Base-by-base conservation (phyloP, 345 rosid genomes). In the Moringa oleifera region DNA sequence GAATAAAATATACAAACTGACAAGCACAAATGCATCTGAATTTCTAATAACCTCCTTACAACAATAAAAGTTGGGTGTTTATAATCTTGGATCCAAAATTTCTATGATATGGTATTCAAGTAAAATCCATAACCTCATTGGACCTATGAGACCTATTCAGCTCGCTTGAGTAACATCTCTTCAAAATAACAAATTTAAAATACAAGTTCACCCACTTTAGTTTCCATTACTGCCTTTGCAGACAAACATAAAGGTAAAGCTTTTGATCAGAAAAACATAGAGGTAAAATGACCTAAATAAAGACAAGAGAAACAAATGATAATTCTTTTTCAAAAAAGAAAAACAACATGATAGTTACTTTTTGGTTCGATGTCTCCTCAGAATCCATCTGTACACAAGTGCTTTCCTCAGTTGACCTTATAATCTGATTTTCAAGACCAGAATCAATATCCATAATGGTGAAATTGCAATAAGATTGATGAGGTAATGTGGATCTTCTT, bases 371-470 rank as follows among this genome's bases (percentile, higher is more conserved):
- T 0, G 76, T 57, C 15, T 69, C 86, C 75, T 74, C 68, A 10
- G 88, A 53, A 72, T 85, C 92, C 84, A 81, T 66, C 41, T 75
- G 81, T 68, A 67, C 60, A 0, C 79, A 70, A 2, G 45, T 20
- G 13, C 57, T 71, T 69, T 72, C 79, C 66, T 75, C 81, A 2
- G 66, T 47, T 0, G 83, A 52, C 59, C 77, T 77, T 5, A 52
- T 46, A 69, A 69, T 74, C 63, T 57, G 28, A 57, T 64, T 63
- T 15, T 15, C 57, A 22, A 63, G 50, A 31, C 53, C 77, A 31
- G 82, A 76, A 78, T 71, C 89, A n/a, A 80, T 60, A 47, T 85
- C 88, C 88, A 83, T 83, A 15, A 5, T 33, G 37, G 37, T 33
- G 37, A 8, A 28, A 28, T 8, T 28, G 33, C 33, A 28, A 28